These are phyloP conservation scores for Kodamaea neixiangensis DNA, from an alignment of 805 yeast genomes.

Conservation along the genomic window DNA sequence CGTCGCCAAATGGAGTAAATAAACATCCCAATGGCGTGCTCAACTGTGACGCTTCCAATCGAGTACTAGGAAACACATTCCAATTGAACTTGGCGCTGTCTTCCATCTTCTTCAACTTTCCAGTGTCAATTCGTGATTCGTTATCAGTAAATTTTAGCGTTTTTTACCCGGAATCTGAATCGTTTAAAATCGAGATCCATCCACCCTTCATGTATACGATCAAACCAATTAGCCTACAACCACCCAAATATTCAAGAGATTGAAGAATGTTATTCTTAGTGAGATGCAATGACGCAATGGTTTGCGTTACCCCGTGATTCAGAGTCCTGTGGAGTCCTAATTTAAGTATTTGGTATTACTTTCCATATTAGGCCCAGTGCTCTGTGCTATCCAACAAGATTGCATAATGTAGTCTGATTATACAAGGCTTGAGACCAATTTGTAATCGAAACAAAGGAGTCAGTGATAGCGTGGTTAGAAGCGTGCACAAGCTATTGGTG, in stretches of 20 bases:
- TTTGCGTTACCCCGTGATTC: not conserved
- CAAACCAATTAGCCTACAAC: too few relatives aligned
- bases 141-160: not conserved
- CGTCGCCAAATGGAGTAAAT: constrained; percentile 27
- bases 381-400: not conserved
- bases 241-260: too few relatives aligned
- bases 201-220: too few relatives aligned
- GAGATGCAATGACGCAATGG: not conserved
- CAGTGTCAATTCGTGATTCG: not conserved
- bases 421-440: not conserved
- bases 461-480: too few relatives aligned
- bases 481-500: too few relatives aligned
- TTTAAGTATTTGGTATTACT: not conserved
- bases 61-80: constrained; percentile 52
- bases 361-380: not conserved
- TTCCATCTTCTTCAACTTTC: not conserved
- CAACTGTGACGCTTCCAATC: constrained; percentile 34
- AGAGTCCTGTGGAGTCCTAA: not conserved
- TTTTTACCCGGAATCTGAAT: constrained; percentile 4
- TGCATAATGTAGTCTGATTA: not conserved
- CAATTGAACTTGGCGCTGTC: constrained; percentile 57
- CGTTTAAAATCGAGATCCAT: too few relatives aligned
- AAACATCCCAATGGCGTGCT: constrained; percentile 41
- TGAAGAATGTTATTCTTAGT: too few relatives aligned
- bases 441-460: not conserved